Percentiles rank a stretch among this genome's conserved stretches.
Conservation (phyloP, 768 basidiomycete species). For the Wakefieldia striispora region DNA sequence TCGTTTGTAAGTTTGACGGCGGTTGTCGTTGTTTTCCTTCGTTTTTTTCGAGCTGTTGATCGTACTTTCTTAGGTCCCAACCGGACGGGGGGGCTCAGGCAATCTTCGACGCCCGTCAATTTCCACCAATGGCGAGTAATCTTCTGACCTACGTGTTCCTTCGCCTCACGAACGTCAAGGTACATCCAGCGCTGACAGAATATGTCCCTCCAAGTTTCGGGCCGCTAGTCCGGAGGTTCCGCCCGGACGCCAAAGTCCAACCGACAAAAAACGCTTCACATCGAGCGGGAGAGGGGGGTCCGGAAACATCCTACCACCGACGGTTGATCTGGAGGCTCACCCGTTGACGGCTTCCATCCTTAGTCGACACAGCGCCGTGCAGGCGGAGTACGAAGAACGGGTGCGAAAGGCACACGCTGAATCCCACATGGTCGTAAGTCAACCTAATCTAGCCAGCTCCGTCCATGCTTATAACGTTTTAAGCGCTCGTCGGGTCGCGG, state of each 20-base stretch:
- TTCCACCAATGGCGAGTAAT: not conserved
- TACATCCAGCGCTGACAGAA: not conserved
- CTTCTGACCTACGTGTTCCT: not conserved
- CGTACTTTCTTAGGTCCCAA: constrained; percentile 10
- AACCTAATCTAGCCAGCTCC: no score
- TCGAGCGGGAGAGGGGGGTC: constrained; percentile 27
- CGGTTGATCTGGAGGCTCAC: constrained; percentile 8
- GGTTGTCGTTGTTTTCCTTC: not conserved
- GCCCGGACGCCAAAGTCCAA: not conserved
- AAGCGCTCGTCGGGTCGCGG: constrained; percentile 29
- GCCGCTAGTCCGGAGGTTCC: not conserved
- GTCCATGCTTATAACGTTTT: not conserved
- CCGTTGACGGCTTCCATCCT: constrained; percentile 26
- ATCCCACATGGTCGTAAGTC: constrained; percentile 16
- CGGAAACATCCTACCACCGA: constrained; percentile 20
- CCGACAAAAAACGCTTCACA: constrained; percentile 4
- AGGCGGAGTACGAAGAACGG: constrained; percentile 16
- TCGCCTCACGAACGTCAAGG: not conserved
- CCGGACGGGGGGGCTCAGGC: constrained; percentile 25
- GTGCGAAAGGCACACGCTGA: constrained; percentile 16
- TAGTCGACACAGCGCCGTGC: constrained; percentile 11
- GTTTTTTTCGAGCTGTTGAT: not conserved
- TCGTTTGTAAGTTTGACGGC: constrained; percentile 15
- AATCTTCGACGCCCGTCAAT: constrained; percentile 10
- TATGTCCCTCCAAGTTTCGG: not conserved